Base-by-base conservation (phyloP, 768 basidiomycete genomes). In the Russula emetica region DNA sequence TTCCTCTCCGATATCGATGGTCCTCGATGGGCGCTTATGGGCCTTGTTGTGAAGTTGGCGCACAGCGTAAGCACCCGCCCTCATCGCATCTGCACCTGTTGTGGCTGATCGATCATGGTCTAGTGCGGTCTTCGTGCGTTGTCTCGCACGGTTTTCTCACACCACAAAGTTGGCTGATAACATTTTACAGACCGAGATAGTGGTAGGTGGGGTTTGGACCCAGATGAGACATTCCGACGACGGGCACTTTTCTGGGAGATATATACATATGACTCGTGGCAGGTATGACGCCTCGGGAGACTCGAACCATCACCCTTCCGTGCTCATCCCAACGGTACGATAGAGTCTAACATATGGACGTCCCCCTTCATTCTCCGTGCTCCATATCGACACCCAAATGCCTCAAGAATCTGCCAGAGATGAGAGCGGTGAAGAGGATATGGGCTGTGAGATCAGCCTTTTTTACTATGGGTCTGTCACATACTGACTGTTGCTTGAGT, bases 311-410 rank as follows among this genome's bases (percentile, higher is more conserved):
- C 70, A 22, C 6, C 2, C 50, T 16, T 55, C 61, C 56, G 18
- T 61, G 52, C 53, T 45, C 42, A 58, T 42, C 28, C 30, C 47
- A 56, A 42, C n/a, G 64, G 58, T 54, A 64, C 60, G 8, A 64
- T 34, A 89, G 87, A 86, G 85, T 70, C 73, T 89, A 63, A 88
- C 86, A 11, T 88, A 84, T 73, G 86, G 86, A 60, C 80, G 87
- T 8, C 87, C 87, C 3, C 86, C 86, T 3, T 87, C 86, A 7
- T 80, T 88, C 60, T 79, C 83, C 2, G 75, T 78, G 28, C 66
- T 69, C 45, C 66, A 69, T 54, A 69, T 69, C 47, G 68, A 69
- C 34, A 63, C 60, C 14, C 68, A 64, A 54, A 30, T 69, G 56
- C 58, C 68, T 71, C 79, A 10, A 85, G 86, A 70, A 76, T 85